Conservation (phyloP, 1,139 yeast genomes). For the Blastobotrys aristatus region DNA sequence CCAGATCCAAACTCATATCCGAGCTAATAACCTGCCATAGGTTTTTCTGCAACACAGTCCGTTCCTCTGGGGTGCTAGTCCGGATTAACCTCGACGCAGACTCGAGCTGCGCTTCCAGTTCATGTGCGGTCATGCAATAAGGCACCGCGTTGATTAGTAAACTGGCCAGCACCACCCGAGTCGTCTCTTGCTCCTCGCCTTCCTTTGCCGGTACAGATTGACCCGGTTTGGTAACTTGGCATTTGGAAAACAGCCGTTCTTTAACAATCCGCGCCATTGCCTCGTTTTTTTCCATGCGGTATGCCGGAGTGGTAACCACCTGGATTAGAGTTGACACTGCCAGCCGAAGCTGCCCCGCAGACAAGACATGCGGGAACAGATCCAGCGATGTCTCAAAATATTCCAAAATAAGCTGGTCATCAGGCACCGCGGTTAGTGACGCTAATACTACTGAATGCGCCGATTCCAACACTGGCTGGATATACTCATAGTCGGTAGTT, state of each 20-base stretch:
- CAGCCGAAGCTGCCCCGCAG: slow-evolving; percentile 52
- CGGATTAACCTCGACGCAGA: slow-evolving; percentile 12
- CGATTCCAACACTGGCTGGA: slow-evolving; percentile 50
- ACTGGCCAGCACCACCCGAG: slow-evolving; percentile 49
- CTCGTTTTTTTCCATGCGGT: slow-evolving; percentile 31
- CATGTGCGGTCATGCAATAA: slow-evolving; percentile 42
- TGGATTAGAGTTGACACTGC: slow-evolving; percentile 57
- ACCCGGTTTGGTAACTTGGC: slow-evolving; percentile 28
- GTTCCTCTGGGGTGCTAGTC: slow-evolving; percentile 30
- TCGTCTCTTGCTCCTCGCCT: slow-evolving; percentile 35
- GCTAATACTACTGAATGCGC: slow-evolving; percentile 62
- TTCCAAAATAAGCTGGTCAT: slow-evolving; percentile 30
- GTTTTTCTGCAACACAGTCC: slow-evolving; percentile 32
- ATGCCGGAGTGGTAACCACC: slow-evolving; percentile 44
- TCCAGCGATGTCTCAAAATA: slow-evolving; percentile 38
- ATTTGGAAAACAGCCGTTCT: slow-evolving; percentile 38
- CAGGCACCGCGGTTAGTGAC: slow-evolving; percentile 17
- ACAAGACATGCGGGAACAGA: slow-evolving; percentile 55
- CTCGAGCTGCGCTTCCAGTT: slow-evolving; percentile 45
- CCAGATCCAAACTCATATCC: slow-evolving; percentile 52
- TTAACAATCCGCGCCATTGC: slow-evolving; percentile 40
- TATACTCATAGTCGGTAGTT: slow-evolving; percentile 18
- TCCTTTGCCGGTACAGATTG: slow-evolving; percentile 27
- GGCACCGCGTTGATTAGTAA: slow-evolving; percentile 52
- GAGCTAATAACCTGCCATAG: slow-evolving; percentile 44